phyloP scores from a whole-genome alignment of 805 yeast species.

The Jamesozyma spencerorum region DNA sequence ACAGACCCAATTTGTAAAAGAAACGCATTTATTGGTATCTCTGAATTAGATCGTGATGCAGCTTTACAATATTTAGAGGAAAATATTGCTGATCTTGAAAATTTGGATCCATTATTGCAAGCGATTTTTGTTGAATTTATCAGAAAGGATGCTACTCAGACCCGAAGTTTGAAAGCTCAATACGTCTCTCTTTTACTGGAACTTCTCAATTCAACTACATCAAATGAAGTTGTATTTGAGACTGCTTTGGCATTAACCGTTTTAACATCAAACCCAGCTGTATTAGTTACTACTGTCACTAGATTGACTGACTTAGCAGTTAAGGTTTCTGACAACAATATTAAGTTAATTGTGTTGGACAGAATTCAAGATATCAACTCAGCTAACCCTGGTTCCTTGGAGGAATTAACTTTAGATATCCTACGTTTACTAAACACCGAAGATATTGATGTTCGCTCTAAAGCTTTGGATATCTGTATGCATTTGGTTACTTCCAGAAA shows the following conservation, averaged over 20 bases:
- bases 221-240: constrained; percentile 67
- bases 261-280: constrained; percentile 53
- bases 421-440: constrained; percentile 79
- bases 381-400: constrained; percentile 71
- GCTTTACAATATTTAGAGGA: constrained; percentile 78
- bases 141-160: constrained; percentile 61
- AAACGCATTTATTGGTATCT: constrained; percentile 84
- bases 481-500: constrained; percentile 75
- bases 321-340: constrained; percentile 90
- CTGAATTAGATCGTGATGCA: constrained; percentile 72
- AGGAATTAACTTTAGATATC: constrained; percentile 76
- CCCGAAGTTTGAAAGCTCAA: constrained; percentile 56
- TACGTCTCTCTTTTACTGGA: constrained; percentile 68
- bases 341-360: constrained; percentile 84
- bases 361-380: constrained; percentile 69
- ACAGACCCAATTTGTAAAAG: constrained; percentile 90
- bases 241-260: constrained; percentile 73
- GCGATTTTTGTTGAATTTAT: constrained; percentile 86
- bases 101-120: constrained; percentile 76
- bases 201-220: constrained; percentile 56
- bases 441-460: constrained; percentile 82
- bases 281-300: constrained; percentile 69
- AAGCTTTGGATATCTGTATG: constrained; percentile 79
- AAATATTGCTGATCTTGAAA: constrained; percentile 47
- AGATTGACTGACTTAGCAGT: constrained; percentile 83